Conservation (phyloP, 176 grass and related monocot genomes). For the Chrysopogon serrulatus region DNA sequence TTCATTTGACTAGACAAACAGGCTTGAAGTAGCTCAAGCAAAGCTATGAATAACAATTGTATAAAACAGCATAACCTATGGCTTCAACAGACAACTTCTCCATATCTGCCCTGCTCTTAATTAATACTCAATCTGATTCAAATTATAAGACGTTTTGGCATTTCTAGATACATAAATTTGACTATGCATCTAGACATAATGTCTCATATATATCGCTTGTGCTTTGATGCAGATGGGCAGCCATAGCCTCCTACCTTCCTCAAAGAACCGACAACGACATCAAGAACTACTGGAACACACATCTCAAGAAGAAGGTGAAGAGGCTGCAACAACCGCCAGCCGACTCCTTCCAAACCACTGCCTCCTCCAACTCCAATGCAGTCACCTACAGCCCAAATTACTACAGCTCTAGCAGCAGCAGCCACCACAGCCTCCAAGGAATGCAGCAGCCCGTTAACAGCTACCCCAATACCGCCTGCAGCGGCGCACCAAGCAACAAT, state of each 20-base stretch:
- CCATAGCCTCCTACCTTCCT: slow-evolving; percentile 57
- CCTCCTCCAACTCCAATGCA: neutral
- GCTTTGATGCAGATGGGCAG: slow-evolving; percentile 39
- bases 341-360: slow-evolving; percentile 23
- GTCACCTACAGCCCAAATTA: slow-evolving; percentile 24
- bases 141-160: too few relatives aligned
- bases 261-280: slow-evolving; percentile 61
- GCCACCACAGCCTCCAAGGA: slow-evolving; percentile 15
- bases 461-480: neutral
- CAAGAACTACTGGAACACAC: slow-evolving; percentile 72
- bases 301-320: slow-evolving; percentile 66
- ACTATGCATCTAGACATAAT: too few relatives aligned
- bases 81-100: neutral
- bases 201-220: neutral
- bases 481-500: neutral
- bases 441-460: slow-evolving; percentile 10
- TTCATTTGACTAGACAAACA: neutral
- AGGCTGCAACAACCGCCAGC: slow-evolving; percentile 33
- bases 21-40: neutral
- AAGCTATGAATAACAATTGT: neutral
- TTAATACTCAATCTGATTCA: too few relatives aligned
- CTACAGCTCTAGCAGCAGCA: slow-evolving; percentile 36
- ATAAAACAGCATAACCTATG: neutral
- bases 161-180: too few relatives aligned
- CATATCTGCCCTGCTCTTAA: neutral